Evolutionary conservation across 257 asterid species (phyloP).

Genomic region (Nicotiana tomentosiformis): DNA sequence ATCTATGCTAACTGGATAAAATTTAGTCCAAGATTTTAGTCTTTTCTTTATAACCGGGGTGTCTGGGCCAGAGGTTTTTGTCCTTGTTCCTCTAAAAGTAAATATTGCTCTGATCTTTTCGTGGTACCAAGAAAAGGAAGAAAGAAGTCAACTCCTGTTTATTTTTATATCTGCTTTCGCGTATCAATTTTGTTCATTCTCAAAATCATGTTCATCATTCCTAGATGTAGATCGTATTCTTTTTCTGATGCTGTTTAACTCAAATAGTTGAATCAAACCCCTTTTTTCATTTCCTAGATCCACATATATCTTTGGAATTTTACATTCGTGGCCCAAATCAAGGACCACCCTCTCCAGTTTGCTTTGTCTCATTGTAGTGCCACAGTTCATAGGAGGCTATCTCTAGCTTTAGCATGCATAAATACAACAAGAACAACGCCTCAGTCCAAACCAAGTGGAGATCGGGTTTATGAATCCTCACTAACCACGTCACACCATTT

Average conservation of each 20-base stretch:
- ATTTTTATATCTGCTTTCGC: no score
- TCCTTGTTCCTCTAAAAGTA: neutral
- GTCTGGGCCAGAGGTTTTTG: no score
- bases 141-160: no score
- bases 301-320: neutral
- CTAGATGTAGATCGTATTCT: no score
- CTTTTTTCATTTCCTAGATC: neutral
- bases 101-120: neutral
- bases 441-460: no score
- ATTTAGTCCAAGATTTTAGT: neutral
- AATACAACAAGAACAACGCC: neutral
- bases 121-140: neutral
- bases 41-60: no score
- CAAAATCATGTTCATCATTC: no score
- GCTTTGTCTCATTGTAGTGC: neutral
- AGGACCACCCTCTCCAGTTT: neutral
- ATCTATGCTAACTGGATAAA: neutral
- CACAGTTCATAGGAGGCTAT: neutral
- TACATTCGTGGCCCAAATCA: neutral
- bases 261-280: neutral
- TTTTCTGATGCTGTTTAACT: no score
- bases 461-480: no score
- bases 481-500: no score
- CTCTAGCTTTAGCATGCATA: neutral
- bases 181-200: no score